phyloP scores from a whole-genome alignment of 1,284 basidiomycete species.

The Neonothopanus nambi region DNA sequence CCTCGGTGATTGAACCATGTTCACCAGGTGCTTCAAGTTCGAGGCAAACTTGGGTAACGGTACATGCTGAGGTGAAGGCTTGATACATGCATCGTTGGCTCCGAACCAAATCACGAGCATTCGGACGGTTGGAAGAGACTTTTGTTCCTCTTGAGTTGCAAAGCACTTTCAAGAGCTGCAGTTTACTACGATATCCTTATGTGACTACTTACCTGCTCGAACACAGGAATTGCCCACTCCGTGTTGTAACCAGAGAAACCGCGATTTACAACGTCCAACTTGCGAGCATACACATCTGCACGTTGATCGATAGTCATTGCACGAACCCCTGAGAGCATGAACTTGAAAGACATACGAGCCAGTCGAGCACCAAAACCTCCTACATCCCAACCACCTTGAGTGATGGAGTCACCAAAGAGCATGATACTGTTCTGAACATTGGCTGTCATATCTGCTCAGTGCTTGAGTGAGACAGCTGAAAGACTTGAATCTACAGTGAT shows the following conservation, averaged over 20 bases:
- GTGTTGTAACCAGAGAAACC: conserved; percentile 83
- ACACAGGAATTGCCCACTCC: conserved; percentile 78
- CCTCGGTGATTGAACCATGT: conserved; percentile 57
- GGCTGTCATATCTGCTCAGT: conserved; percentile 47
- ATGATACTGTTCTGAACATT: conserved; percentile 63
- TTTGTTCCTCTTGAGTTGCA: conserved; percentile 50
- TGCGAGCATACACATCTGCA: conserved; percentile 73
- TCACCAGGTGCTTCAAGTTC: conserved; percentile 67
- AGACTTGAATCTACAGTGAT: too few relatives aligned
- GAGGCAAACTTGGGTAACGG: conserved; percentile 65
- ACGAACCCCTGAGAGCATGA: not conserved
- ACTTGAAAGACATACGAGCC: conserved; percentile 43
- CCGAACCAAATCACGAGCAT: conserved; percentile 88
- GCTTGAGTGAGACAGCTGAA: conserved; percentile 1
- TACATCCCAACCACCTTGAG: conserved; percentile 59
- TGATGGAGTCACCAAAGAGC: conserved; percentile 79
- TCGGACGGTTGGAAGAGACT: conserved; percentile 59
- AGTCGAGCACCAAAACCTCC: conserved; percentile 63
- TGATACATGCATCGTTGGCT: conserved; percentile 78
- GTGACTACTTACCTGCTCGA: conserved; percentile 60
- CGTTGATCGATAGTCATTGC: not conserved
- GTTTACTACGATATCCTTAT: not conserved
- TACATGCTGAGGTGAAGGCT: conserved; percentile 65
- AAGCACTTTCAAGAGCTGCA: conserved; percentile 42
- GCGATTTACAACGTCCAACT: conserved; percentile 82